Evolutionary conservation across 2,329 filamentous ascomycete species (phyloP), one percentile per base, ranked within the genome.

Genomic region (Colletotrichum sidae): DNA sequence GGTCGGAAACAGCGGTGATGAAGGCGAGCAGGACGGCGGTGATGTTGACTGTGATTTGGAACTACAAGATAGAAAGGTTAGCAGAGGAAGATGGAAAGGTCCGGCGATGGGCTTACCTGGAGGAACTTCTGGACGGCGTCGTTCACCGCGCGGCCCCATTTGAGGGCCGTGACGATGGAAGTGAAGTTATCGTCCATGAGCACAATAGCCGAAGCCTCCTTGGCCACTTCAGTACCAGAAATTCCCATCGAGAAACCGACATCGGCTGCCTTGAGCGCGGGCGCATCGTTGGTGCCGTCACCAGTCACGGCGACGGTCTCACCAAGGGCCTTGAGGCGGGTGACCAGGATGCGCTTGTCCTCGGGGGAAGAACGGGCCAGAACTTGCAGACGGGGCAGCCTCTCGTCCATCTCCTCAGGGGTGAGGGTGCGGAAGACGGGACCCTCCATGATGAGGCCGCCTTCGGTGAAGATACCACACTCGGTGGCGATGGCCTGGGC

Each of bases 241-340:
- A 90, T 84, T 6, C 88, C 88, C 88, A 90, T 90, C 7, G 88
- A 89, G 71, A 90, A 90, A 5, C 88, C 88, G 1, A 90, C 87
- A 69, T 90, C 88, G 1, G 88, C 88, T 54, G 86, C 86, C 70
- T 88, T 90, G 49, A 91, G 77, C 8, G 88, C 88, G 6, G 88
- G 86, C 0, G 87, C 88, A 67, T 91, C 88, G 67, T 91, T 90
- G 4, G 88, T 90, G 3, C 88, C 88, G 65, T 91, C 89, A 8
- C 89, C 89, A 2, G 89, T 91, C 6, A 88, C 86, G 2, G 87
- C 87, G 1, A 89, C 87, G 0, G 84, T 87, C 69, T 87, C 84
- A 12, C 84, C 85, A 51, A 85, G 77, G 11, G 77, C 72, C 72
- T 86, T 87, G n/a, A 89, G 78, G 6, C 79, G 79, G 9, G 79